Conservation (phyloP, 2,329 filamentous ascomycete genomes). For the Plenodomus biglobosus region DNA sequence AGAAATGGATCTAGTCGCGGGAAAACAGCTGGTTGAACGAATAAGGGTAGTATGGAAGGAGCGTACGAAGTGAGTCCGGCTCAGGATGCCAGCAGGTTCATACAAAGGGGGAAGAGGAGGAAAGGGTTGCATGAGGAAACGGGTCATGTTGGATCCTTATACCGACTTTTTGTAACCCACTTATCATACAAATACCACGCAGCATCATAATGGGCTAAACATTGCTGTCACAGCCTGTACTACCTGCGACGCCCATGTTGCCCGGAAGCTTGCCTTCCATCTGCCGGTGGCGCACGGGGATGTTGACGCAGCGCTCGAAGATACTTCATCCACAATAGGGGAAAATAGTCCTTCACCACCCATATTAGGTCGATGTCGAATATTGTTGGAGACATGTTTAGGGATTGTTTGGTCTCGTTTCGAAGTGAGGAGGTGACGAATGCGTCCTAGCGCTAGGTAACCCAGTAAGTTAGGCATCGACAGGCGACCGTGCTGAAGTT, state of each 20-base stretch:
- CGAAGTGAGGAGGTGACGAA: constrained; percentile 6
- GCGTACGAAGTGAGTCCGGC: too few species aligned
- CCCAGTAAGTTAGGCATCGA: too few species aligned
- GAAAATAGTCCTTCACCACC: not conserved
- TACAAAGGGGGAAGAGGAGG: too few species aligned
- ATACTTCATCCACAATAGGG: not conserved
- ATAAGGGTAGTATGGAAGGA: too few species aligned
- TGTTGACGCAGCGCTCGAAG: not conserved
- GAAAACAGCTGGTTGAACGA: too few species aligned
- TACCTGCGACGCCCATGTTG: not conserved
- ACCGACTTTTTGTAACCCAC: not conserved
- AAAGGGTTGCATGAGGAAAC: too few species aligned
- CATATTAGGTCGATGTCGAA: not conserved
- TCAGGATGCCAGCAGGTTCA: too few species aligned
- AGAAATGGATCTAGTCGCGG: too few species aligned
- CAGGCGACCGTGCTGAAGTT: constrained; percentile 12
- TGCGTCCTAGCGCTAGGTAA: constrained; percentile 8
- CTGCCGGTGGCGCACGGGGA: too few species aligned
- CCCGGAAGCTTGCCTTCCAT: not conserved
- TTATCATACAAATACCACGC: too few species aligned
- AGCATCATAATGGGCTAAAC: too few species aligned
- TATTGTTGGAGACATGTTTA: constrained; percentile 23
- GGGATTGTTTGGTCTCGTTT: constrained; percentile 22
- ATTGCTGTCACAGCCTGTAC: not conserved
- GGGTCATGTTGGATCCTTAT: not conserved